Evolutionary conservation across 192 early-diverging fungal genomes (phyloP).

Genomic region (Cladochytrium replicatum): DNA sequence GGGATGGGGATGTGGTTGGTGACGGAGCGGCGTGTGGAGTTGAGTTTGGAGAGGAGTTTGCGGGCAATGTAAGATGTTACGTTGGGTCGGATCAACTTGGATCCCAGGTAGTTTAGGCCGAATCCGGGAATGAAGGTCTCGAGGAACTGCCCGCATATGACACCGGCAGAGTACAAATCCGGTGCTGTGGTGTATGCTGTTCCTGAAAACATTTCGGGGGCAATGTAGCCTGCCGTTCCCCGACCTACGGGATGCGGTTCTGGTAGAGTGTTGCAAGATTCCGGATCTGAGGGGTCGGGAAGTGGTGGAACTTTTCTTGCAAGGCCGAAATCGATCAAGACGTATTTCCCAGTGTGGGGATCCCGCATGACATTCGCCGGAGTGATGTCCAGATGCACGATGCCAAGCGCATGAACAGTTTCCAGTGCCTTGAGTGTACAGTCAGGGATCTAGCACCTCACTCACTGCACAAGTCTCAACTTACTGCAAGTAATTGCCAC

Average conservation of each 20-base stretch:
- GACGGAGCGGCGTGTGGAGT: constrained; percentile 13
- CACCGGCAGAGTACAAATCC: constrained; percentile 60
- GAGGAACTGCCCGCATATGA: constrained; percentile 64
- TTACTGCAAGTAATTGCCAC: too few species aligned
- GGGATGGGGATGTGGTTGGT: constrained; percentile 17
- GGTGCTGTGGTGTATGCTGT: constrained; percentile 26
- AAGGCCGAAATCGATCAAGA: constrained; percentile 70
- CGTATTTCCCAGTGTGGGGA: constrained; percentile 22
- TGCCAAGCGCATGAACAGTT: constrained; percentile 47
- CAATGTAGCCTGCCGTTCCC: constrained; percentile 67
- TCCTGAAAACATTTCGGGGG: too few species aligned
- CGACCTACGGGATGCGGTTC: constrained; percentile 50
- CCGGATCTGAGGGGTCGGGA: neutral
- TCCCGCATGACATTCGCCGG: constrained; percentile 55
- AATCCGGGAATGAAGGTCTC: constrained; percentile 57
- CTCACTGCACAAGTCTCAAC: too few species aligned
- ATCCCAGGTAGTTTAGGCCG: constrained; percentile 58
- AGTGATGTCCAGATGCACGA: constrained; percentile 61
- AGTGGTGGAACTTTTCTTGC: constrained; percentile 30
- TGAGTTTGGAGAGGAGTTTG: constrained; percentile 37
- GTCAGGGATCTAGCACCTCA: too few species aligned
- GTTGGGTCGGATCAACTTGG: constrained; percentile 48
- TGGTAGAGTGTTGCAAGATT: constrained; percentile 22
- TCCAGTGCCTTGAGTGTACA: constrained; percentile 46
- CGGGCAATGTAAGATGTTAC: constrained; percentile 55